phyloP scores from a whole-genome alignment of 805 yeast genomes.

The Monosporozyma siamensis region DNA sequence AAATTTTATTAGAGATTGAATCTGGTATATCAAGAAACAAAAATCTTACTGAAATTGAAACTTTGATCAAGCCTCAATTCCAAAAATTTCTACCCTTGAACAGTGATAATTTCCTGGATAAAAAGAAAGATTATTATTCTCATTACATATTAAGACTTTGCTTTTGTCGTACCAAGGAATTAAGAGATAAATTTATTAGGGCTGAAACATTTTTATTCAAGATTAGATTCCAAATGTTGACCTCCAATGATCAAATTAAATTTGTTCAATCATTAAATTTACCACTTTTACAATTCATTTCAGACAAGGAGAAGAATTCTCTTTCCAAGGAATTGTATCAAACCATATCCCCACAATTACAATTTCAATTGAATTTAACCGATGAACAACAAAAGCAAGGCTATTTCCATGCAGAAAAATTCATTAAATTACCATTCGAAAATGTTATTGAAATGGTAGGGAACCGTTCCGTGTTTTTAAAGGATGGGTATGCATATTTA shows the following conservation, averaged over 20 bases:
- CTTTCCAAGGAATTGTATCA: constrained; percentile 43
- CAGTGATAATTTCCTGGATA: constrained; percentile 43
- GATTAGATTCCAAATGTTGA: constrained; percentile 57
- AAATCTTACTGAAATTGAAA: constrained; percentile 54
- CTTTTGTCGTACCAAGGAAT: constrained; percentile 78
- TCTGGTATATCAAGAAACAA: constrained; percentile 58
- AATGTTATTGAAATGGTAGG: constrained; percentile 70
- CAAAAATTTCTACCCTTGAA: constrained; percentile 50
- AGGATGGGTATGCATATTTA: constrained; percentile 69
- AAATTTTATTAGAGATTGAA: constrained; percentile 77
- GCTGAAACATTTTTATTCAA: constrained; percentile 70
- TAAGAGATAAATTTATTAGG: constrained; percentile 66
- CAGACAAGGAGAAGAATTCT: constrained; percentile 48
- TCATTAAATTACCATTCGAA: constrained; percentile 82
- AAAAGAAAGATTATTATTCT: constrained; percentile 84
- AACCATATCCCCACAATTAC: constrained; percentile 39
- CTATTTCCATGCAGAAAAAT: constrained; percentile 50
- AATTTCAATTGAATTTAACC: constrained; percentile 30
- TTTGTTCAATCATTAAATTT: constrained; percentile 60
- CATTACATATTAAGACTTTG: constrained; percentile 84
- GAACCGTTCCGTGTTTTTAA: constrained; percentile 57
- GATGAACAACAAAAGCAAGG: constrained; percentile 38
- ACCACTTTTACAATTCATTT: constrained; percentile 57
- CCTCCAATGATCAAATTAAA: constrained; percentile 54
- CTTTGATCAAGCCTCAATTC: constrained; percentile 54